Evolutionary conservation across 352 stramenopile genomes (phyloP), one percentile per base, ranked within the genome.

Genomic region (Pythium rhizo-oryzae): DNA sequence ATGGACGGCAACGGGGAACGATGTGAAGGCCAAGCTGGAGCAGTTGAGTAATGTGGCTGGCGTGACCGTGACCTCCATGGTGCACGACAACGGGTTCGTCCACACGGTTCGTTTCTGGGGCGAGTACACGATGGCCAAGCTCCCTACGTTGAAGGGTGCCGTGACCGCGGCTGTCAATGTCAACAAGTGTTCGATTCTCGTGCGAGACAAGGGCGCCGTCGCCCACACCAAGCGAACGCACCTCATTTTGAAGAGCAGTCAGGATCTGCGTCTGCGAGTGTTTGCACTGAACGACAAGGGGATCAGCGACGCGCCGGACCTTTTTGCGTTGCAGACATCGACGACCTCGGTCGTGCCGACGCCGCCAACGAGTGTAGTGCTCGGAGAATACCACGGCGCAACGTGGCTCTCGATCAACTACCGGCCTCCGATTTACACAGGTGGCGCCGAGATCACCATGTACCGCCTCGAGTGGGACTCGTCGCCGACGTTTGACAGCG

Each of bases 381-480:
- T 98, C 0, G 91, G 90, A 13, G 87, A 94, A 63, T 89, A 89
- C n/a, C 90, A 93, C 56, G 80, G 80, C 5, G 46, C 72, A 18
- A 89, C 84, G 2, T 94, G 79, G 76, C 65, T 98, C 11, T 91
- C 80, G 0, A 75, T 98, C 16, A 72, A 91, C 51, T 98, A 97
- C 52, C 83, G 81, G 2, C 73, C 87, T 4, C 91, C 93, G 1
- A 71, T 82, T 15, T 97, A 97, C 75, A 83, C 96, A 44, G 96
- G 96, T 23, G 96, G 95, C 6, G 80, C 90, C 0, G 65, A 74
- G 13, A 85, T 99, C 47, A 97, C 88, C 4, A 95, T 97, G 76
- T 98, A 98, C 60, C 81, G 87, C 41, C 81, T 99, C 16, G 93
- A 99, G 74, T 97, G 93, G 76, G 94, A 98, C 59, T 93, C 87